Percentiles rank a stretch among this genome's conserved stretches.
These are phyloP conservation scores for Onygenales sp. DNA, from an alignment of 2,329 filamentous ascomycete species.

Conservation along the genomic window DNA sequence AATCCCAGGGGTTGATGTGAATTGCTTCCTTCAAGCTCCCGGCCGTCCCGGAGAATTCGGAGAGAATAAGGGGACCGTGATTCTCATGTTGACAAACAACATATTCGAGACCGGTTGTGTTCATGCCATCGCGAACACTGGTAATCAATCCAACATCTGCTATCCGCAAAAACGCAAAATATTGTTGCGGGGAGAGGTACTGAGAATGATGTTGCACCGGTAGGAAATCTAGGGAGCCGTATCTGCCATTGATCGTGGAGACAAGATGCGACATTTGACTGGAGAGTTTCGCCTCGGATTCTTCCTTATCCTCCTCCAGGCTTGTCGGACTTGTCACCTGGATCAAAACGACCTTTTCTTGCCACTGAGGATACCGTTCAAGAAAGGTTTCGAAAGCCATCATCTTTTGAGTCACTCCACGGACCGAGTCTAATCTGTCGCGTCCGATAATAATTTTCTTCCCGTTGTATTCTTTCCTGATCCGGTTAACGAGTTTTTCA, in stretches of 20 bases:
- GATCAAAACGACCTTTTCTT: slow-evolving; percentile 82
- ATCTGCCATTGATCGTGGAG: slow-evolving; percentile 81
- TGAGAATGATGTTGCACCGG: slow-evolving; percentile 94
- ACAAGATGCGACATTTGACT: slow-evolving; percentile 86
- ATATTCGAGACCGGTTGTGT: slow-evolving; percentile 92
- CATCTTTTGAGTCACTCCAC: slow-evolving; percentile 90
- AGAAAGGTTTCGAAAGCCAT: slow-evolving; percentile 91
- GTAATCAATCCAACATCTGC: slow-evolving; percentile 92
- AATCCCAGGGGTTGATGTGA: slow-evolving; percentile 95
- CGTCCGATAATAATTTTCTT: slow-evolving; percentile 94
- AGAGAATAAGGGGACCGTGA: slow-evolving; percentile 81
- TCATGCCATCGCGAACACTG: slow-evolving; percentile 94
- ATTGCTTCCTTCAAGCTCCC: slow-evolving; percentile 77
- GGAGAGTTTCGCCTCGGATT: slow-evolving; percentile 68
- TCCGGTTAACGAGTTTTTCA: slow-evolving; percentile 59
- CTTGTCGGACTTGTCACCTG: slow-evolving; percentile 87
- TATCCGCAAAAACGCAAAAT: slow-evolving; percentile 83
- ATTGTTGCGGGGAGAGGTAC: slow-evolving; percentile 81
- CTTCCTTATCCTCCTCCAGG: slow-evolving; percentile 68
- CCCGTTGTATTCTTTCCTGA: slow-evolving; percentile 70
- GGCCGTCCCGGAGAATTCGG: slow-evolving; percentile 92
- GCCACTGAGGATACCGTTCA: slow-evolving; percentile 83
- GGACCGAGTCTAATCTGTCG: slow-evolving; percentile 84
- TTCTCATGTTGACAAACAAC: slow-evolving; percentile 83
- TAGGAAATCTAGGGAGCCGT: slow-evolving; percentile 77